Evolutionary conservation across 305 asterid species (phyloP), one percentile per base, ranked within the genome.

Genomic region (Fraxinus nigra): DNA sequence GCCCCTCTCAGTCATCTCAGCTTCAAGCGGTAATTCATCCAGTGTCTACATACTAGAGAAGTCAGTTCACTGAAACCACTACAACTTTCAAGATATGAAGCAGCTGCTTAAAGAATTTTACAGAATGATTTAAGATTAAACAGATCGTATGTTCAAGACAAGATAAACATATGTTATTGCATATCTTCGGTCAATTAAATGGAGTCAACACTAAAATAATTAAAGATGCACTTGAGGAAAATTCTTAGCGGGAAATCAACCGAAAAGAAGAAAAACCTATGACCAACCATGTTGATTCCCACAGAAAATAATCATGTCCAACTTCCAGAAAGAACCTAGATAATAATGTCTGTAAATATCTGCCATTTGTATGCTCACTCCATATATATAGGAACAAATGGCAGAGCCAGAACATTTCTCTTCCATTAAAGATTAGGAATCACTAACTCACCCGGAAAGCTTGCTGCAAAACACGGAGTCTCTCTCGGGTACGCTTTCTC

Each of bases 11-110:
- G 91, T 89, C 3, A 92, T 77, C 78, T 92, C 98, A 38, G 97
- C 94, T 87, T 93, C 98, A 67, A 91, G 93, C 20, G 98, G 98
- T 77, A 95, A 89, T 84, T 93, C 98, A 83, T 93, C 94, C 86
- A 95, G 81, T 26, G 97, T 92, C 98, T 93, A 76, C 78, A 84
- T 8, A 80, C 10, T 4, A 70, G 16, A 70, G 46, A 70, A 30
- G 22, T 26, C 14, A 70, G 76, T 22, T 70, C 76, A 59, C 30
- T 59, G 70, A 22, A 59, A 59, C 70, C 28, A 59, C 28, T 7
- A 59, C 6, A 59, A 59, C 70, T 59, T 22, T 7, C 70, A 26
- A 59, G 30, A 20, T 59, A 22, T 22, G 30, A 59, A 59, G 70
- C 30, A 59, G 14, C 4, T 59, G 70, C 70, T 59, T 59, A 7